A percentile compares a stretch with the other conserved stretches of the same genome.
These are phyloP conservation scores for Mycena citricolor DNA, from an alignment of 1,284 basidiomycete genomes.

Conservation along the genomic window DNA sequence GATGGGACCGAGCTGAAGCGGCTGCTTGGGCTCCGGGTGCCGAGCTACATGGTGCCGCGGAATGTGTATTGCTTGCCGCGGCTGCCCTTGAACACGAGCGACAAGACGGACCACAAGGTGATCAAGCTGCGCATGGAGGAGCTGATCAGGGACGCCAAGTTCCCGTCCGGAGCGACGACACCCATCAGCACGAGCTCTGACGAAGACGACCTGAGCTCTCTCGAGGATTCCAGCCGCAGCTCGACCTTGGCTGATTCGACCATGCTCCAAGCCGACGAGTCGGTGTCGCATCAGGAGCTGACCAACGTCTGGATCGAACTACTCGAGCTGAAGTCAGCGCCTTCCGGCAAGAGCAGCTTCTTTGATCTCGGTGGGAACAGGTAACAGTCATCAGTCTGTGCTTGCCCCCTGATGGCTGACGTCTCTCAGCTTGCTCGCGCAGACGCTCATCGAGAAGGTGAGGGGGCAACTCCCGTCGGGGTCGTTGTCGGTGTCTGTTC, in stretches of 20 bases:
- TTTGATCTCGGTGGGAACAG: slow-evolving; percentile 1
- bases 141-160: neutral
- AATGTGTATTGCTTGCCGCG: neutral
- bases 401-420: too few species aligned
- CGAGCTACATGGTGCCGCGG: neutral
- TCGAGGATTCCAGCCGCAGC: too few species aligned
- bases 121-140: neutral
- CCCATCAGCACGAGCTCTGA: too few species aligned
- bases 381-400: too few species aligned
- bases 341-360: neutral
- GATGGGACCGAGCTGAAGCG: neutral
- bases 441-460: too few species aligned
- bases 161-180: neutral
- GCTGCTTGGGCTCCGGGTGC: neutral
- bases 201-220: too few species aligned
- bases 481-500: too few species aligned
- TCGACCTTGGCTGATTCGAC: too few species aligned
- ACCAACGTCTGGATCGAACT: neutral
- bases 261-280: too few species aligned
- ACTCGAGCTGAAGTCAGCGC: neutral
- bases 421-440: too few species aligned
- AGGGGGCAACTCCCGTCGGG: too few species aligned
- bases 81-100: neutral
- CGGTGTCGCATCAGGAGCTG: too few species aligned
- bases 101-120: neutral